Base-by-base conservation (phyloP, 2,329 filamentous ascomycete species). In the Laburnicola sp. region DNA sequence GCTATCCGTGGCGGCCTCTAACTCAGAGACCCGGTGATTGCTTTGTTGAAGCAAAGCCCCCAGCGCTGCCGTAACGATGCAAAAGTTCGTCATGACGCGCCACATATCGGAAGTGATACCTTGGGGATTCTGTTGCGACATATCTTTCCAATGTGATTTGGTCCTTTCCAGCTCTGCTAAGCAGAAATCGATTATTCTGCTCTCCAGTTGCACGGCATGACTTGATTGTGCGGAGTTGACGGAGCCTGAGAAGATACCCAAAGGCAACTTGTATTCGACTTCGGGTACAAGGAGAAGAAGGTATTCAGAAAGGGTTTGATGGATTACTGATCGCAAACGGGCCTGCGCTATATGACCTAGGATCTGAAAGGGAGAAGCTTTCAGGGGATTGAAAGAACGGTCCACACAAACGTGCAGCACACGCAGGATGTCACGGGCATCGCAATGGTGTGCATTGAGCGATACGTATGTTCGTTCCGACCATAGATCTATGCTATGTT, bases 371-470 rank as follows among this genome's bases (percentile, higher is more conserved):
- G 64, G 58, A 4, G 63, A 53, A 38, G 57, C 35, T 9, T 53
- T 43, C 4, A 63, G 36, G 2, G 57, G 45, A 35, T 64, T 54
- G 27, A 71, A 67, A 3, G 70, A 51, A 34, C 77, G 73, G 53
- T 89, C 88, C 32, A 87, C 85, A 61, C 88, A 90, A 11, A 82
- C 80, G 53, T 84, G 77, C n/a, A 96, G 69, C 3, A 96, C 74
- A 57, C 84, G 84, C 32, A 88, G 74, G 22, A 96, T 71, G 57
- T 91, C 84, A 28, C 80, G 66, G 3, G 88, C 84, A 11, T 82
- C 80, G 34, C 85, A 81, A 68, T 88, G 87, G 8, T 77, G 72
- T 2, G 85, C 82, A 59, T 86, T 80, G 16, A 83, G 81, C 4
- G 83, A 80, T n/a, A 85, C 82, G 70, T 88, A 89, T 3, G 79